Percentiles rank a stretch among this genome's conserved stretches.
Conservation (phyloP, 2,329 filamentous ascomycete species). For the Rhynchosporium graminicola region DNA sequence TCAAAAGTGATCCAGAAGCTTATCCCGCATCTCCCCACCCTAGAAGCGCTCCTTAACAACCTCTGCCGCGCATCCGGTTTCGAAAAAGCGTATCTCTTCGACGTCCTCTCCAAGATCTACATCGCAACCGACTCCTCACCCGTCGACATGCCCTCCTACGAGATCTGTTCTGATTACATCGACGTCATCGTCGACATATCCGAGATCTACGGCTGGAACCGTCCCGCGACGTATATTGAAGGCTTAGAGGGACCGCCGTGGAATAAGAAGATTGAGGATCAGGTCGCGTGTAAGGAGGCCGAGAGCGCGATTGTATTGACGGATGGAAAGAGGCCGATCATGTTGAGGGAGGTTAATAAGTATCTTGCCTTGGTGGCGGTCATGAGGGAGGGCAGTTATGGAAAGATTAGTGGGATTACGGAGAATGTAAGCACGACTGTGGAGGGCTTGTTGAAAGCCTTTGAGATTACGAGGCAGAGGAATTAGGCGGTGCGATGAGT, state of each 20-base stretch:
- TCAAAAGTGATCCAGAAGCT: conserved; percentile 98
- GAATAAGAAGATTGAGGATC: conserved; percentile 63
- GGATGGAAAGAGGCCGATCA: conserved; percentile 61
- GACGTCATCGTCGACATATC: conserved; percentile 97
- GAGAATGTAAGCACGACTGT: conserved; percentile 86
- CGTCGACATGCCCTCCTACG: conserved; percentile 92
- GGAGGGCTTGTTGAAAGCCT: conserved; percentile 76
- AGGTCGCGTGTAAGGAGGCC: conserved; percentile 64
- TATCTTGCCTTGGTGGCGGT: conserved; percentile 82
- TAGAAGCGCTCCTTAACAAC: conserved; percentile 92
- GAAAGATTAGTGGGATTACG: conserved; percentile 81
- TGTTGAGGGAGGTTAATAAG: conserved; percentile 68
- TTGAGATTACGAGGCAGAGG: conserved; percentile 67
- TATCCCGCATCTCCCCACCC: conserved; percentile 86
- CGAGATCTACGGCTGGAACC: conserved; percentile 85
- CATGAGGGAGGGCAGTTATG: conserved; percentile 82
- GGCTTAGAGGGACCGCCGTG: conserved; percentile 61
- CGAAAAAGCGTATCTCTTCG: conserved; percentile 97
- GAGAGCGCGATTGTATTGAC: conserved; percentile 70
- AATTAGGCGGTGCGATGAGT: conserved; percentile 22
- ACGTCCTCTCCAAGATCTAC: conserved; percentile 97
- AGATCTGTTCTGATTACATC: conserved; percentile 98
- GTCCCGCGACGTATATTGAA: conserved; percentile 55
- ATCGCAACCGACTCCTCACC: conserved; percentile 94
- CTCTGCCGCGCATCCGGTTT: conserved; percentile 92